A percentile compares a stretch with the other conserved stretches of the same genome.
Conservation (phyloP, 768 basidiomycete genomes). For the Cystobasidium ongulense region DNA sequence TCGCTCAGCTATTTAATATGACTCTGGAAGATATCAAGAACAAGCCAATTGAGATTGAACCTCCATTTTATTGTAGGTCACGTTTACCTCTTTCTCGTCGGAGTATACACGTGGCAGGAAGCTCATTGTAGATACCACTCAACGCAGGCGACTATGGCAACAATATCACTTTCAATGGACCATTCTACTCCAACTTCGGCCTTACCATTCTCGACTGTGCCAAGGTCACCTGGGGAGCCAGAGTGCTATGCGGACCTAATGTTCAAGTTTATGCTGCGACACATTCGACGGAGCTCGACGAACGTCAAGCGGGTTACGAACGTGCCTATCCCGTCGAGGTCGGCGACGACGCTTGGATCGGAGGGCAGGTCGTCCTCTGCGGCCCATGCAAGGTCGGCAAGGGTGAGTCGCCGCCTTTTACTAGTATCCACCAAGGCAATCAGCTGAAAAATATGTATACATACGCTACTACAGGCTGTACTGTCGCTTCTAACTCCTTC, state of each 20-base stretch:
- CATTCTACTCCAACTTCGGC: constrained; percentile 32
- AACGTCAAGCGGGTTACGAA: constrained; percentile 11
- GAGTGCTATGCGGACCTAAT: constrained; percentile 45
- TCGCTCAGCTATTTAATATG: constrained; percentile 24
- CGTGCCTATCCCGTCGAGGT: constrained; percentile 38
- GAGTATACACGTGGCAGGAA: neutral
- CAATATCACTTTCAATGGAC: constrained; percentile 23
- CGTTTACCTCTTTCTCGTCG: neutral
- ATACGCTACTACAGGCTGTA: constrained; percentile 6
- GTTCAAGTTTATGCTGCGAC: constrained; percentile 41
- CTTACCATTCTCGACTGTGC: constrained; percentile 30
- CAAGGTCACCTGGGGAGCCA: constrained; percentile 41
- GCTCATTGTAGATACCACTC: neutral
- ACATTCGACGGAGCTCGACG: constrained; percentile 4
- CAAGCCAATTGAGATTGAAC: constrained; percentile 21
- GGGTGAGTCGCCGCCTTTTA: constrained; percentile 10
- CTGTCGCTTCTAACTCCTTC: neutral
- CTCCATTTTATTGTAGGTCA: constrained; percentile 29
- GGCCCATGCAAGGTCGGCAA: constrained; percentile 2
- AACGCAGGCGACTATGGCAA: constrained; percentile 5
- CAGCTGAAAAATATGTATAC: too few relatives aligned
- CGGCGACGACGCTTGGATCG: constrained; percentile 47
- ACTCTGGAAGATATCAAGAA: constrained; percentile 14
- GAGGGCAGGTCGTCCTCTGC: constrained; percentile 35
- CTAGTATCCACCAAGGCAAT: too few relatives aligned